Conservation (phyloP, 2,329 filamentous ascomycete genomes). For the Colletotrichum tamarilloi region DNA sequence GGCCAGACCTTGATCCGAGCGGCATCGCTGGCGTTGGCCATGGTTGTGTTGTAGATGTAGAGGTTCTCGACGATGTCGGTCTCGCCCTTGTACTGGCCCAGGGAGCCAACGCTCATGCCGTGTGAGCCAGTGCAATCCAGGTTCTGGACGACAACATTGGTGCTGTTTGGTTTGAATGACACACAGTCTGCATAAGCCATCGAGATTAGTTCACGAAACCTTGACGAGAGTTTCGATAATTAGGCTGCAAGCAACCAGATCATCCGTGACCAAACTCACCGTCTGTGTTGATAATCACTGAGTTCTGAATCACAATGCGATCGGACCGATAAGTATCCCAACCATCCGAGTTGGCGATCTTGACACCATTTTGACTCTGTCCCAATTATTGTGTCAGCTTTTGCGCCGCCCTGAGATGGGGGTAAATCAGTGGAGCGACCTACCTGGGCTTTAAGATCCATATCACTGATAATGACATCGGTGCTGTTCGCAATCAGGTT, state of each 20-base stretch:
- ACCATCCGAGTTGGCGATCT: conserved; percentile 71
- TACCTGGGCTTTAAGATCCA: conserved; percentile 58
- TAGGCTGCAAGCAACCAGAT: background rate
- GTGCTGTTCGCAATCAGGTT: conserved; percentile 74
- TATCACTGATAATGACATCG: conserved; percentile 71
- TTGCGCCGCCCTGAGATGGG: background rate
- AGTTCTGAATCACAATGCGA: conserved; percentile 76
- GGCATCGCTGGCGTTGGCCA: conserved; percentile 70
- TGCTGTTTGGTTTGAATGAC: conserved; percentile 80
- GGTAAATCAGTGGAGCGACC: conserved; percentile 47
- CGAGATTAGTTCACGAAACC: background rate
- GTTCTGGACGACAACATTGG: conserved; percentile 75
- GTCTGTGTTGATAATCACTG: conserved; percentile 72
- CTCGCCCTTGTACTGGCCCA: conserved; percentile 74
- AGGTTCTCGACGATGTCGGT: conserved; percentile 77
- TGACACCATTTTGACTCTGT: conserved; percentile 61
- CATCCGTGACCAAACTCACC: conserved; percentile 38
- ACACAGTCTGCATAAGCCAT: conserved; percentile 65
- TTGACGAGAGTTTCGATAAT: background rate
- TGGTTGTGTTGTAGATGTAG: conserved; percentile 69
- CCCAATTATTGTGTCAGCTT: conserved; percentile 34
- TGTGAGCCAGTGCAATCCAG: conserved; percentile 76
- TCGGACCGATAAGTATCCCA: conserved; percentile 68
- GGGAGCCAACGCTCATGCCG: conserved; percentile 77
- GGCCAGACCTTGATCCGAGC: conserved; percentile 80